These are phyloP conservation scores for Prunus campanulata DNA, from an alignment of 306 rosid genomes.

Conservation along the genomic window DNA sequence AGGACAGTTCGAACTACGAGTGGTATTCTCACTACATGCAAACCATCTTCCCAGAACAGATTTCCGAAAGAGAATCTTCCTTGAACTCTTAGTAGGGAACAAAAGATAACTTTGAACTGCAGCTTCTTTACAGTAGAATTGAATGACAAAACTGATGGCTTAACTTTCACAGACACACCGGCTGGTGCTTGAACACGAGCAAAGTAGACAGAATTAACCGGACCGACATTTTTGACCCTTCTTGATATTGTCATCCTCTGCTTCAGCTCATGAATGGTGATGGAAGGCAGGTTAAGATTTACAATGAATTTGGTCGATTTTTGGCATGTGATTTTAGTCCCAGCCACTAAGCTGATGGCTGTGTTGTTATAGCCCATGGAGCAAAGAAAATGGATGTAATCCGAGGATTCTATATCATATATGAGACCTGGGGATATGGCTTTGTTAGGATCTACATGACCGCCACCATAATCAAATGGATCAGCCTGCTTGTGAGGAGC, in stretches of 20 bases:
- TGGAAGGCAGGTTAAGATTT: constrained; percentile 57
- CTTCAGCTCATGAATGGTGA: constrained; percentile 51
- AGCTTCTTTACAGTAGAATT: constrained; percentile 34
- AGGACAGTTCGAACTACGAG: constrained; percentile 41
- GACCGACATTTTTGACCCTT: constrained; percentile 63
- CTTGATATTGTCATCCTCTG: constrained; percentile 35
- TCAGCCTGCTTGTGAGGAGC: constrained; percentile 59
- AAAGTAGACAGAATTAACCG: constrained; percentile 35
- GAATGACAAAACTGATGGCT: constrained; percentile 37
- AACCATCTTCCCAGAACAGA: constrained; percentile 57
- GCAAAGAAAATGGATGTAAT: constrained; percentile 49
- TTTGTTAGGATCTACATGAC: constrained; percentile 57
- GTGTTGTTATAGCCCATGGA: constrained; percentile 62
- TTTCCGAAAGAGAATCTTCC: constrained; percentile 59
- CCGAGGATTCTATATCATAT: constrained; percentile 44
- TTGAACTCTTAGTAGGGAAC: constrained; percentile 34
- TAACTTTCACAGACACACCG: constrained; percentile 36
- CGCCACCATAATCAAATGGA: constrained; percentile 69
- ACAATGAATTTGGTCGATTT: constrained; percentile 30
- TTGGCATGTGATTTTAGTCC: constrained; percentile 27
- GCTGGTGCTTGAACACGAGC: constrained; percentile 43
- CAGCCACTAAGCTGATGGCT: constrained; percentile 38
- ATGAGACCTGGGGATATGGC: constrained; percentile 53
- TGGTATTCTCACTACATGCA: constrained; percentile 46
- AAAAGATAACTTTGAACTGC: constrained; percentile 42